A percentile compares a stretch with the other conserved stretches of the same genome.
Conservation (phyloP, 129 eudicot genomes). For the Flaveria ramosissima region DNA sequence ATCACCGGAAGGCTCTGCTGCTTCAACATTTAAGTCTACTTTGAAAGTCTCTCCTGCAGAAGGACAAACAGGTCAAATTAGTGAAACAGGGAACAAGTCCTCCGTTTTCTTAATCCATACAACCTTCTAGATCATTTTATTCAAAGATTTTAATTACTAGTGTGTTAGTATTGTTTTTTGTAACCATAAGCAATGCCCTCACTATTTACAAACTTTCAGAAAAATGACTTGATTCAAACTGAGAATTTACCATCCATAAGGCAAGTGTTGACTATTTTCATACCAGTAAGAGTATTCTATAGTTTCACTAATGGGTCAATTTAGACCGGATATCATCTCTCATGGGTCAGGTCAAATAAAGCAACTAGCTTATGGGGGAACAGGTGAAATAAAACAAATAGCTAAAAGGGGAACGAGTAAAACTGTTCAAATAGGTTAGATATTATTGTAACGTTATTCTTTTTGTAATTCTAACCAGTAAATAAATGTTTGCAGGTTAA, state of each 20-base stretch:
- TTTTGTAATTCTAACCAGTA: not conserved
- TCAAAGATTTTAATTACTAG: not conserved
- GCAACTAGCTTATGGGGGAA: no score
- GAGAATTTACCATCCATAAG: no score
- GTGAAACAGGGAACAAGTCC: not conserved
- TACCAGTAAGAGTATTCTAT: no score
- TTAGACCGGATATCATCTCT: no score
- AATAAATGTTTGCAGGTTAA: not conserved
- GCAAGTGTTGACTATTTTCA: no score
- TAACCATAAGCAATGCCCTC: not conserved
- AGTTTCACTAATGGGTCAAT: not conserved
- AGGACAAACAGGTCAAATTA: not conserved
- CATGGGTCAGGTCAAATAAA: no score
- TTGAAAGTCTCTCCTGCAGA: slow-evolving; percentile 27
- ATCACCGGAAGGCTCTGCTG: slow-evolving; percentile 35
- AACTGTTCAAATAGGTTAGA: not conserved
- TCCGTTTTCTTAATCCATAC: not conserved
- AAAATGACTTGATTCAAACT: not conserved
- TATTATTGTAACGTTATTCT: not conserved
- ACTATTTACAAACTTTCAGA: not conserved
- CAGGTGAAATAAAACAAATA: not conserved
- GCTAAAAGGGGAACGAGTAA: not conserved
- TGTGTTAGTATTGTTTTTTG: not conserved
- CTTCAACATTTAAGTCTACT: slow-evolving; percentile 36
- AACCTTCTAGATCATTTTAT: not conserved